Base-by-base conservation (phyloP, 2,329 filamentous ascomycete species). In the Colletotrichum scovillei region DNA sequence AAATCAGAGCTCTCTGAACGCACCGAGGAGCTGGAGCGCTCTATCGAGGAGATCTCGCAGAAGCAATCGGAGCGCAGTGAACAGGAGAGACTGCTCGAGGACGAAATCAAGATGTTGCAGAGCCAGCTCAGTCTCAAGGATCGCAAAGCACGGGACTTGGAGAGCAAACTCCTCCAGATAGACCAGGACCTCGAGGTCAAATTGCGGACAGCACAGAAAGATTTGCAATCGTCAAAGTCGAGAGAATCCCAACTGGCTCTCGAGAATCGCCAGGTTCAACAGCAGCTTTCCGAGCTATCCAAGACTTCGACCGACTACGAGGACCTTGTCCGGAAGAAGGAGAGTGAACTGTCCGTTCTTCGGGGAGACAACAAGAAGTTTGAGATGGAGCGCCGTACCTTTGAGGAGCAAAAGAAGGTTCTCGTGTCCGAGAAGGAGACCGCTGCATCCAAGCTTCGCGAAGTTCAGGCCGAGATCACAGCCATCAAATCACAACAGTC, bases 241-340 rank as follows among this genome's bases (percentile, higher is more conserved):
- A 92, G 94, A 76, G 92, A 97, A 78, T 91, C 92, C 65, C 92
- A 95, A 24, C 88, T 98, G 1, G 82, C 91, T 2, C 91, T 92
- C 5, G 96, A 99, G 79, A 97, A 97, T 77, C 90, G 91, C 14
- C 91, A 93, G 57, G 90, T 97, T 59, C 93, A 97, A 67, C 91
- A 95, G 77, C 95, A 98, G 78, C 91, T 99, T 66, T 90, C 93
- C 0, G 92, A 98, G 76, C 86, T 99, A 22, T 97, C 97, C 0
- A 92, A 94, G 62, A 98, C 96, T 0, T 98, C 96, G 0, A 97
- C 95, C 0, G 95, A 95, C 79, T 98, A 98, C 76, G 97, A 99
- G 82, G 96, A 98, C 78, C 89, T 98, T 56, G 93, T 99, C 28
- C 90, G 95, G 28, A 92, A 94, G 72, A 99, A 98, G 81, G 97